Conservation (phyloP, 768 basidiomycete species). For the Crepidotus variabilis region DNA sequence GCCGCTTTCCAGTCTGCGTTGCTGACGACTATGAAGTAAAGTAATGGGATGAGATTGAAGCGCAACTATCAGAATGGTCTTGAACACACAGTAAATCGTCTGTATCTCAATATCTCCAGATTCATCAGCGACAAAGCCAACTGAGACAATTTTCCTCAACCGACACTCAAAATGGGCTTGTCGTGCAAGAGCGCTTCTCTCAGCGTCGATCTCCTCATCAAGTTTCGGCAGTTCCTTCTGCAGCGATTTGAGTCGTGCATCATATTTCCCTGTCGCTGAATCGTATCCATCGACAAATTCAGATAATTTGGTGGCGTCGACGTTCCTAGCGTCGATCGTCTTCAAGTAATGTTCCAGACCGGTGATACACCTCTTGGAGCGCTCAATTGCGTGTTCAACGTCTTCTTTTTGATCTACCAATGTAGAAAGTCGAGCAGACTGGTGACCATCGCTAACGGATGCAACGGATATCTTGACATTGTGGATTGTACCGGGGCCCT, state of each 20-base stretch:
- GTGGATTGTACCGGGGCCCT: constrained; percentile 41
- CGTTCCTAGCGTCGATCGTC: constrained; percentile 25
- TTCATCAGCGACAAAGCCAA: constrained; percentile 30
- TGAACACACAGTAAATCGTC: constrained; percentile 30
- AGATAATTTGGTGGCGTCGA: constrained; percentile 21
- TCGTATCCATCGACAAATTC: constrained; percentile 26
- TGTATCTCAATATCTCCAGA: constrained; percentile 30
- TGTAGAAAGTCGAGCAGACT: constrained; percentile 14
- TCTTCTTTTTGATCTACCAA: constrained; percentile 23
- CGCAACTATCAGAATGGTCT: background rate
- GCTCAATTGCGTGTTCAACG: constrained; percentile 20
- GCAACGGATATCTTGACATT: constrained; percentile 30
- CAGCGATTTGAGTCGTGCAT: constrained; percentile 20
- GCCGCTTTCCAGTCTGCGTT: background rate
- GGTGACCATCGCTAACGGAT: constrained; percentile 7
- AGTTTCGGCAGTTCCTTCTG: constrained; percentile 19
- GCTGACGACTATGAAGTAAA: background rate
- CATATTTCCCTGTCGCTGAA: constrained; percentile 20
- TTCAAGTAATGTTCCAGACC: constrained; percentile 29
- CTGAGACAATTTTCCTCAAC: constrained; percentile 21
- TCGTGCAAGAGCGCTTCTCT: constrained; percentile 14
- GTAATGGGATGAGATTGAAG: background rate
- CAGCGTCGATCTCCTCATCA: constrained; percentile 17
- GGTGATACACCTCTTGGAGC: constrained; percentile 21
- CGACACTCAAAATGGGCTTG: constrained; percentile 6